Percentiles rank a stretch among this genome's conserved stretches.
Conservation (phyloP, 2,329 filamentous ascomycete species). For the Arthrinium puccinioides region DNA sequence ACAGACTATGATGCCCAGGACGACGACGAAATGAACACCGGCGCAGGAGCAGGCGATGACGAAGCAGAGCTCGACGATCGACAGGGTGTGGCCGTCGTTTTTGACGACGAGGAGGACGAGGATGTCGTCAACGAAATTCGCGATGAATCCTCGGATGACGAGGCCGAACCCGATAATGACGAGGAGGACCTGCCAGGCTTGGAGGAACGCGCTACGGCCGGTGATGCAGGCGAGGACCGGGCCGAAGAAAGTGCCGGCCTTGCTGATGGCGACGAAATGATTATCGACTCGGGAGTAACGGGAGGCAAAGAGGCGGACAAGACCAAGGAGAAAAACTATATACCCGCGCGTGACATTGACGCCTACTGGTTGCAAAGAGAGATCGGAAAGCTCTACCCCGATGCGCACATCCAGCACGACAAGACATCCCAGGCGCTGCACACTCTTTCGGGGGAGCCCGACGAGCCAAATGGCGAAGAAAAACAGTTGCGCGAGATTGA, state of each 20-base stretch:
- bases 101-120: conserved; percentile 87
- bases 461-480: conserved; percentile 67
- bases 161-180: conserved; percentile 56
- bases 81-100: conserved; percentile 95
- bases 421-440: conserved; percentile 81
- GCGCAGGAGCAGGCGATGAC: conserved; percentile 53
- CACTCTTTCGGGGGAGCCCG: conserved; percentile 70
- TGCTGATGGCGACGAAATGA: conserved; percentile 68
- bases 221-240: conserved; percentile 38
- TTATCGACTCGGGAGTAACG: conserved; percentile 61
- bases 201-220: conserved; percentile 43
- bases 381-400: conserved; percentile 79
- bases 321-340: conserved; percentile 50
- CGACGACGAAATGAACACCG: conserved; percentile 77
- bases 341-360: conserved; percentile 86
- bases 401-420: conserved; percentile 87
- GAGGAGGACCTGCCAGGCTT: conserved; percentile 50
- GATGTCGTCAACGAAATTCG: conserved; percentile 79
- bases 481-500: conserved; percentile 88
- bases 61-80: conserved; percentile 82
- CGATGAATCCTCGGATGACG: conserved; percentile 78
- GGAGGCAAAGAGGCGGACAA: conserved; percentile 38
- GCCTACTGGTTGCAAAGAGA: conserved; percentile 96
- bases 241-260: conserved; percentile 43
- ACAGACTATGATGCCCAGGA: conserved; percentile 97